A percentile compares a stretch with the other conserved stretches of the same genome.
These are phyloP conservation scores for Xylaria hypoxylon DNA, from an alignment of 2,329 filamentous ascomycete genomes.

Conservation along the genomic window DNA sequence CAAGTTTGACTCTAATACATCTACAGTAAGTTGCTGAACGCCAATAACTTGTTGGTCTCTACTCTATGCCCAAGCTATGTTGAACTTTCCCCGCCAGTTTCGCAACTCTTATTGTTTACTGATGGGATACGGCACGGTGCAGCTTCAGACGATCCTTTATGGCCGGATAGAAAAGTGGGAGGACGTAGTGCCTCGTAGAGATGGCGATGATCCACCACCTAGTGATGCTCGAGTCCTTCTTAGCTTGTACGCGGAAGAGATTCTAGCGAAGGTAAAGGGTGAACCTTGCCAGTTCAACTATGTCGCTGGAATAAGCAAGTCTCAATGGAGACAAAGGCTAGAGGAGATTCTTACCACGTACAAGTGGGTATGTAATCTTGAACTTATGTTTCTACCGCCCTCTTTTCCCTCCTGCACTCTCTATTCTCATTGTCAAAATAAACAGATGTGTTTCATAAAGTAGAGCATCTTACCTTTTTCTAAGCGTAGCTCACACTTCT, in stretches of 20 bases:
- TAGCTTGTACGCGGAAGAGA: neutral
- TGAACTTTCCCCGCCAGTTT: neutral
- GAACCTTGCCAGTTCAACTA: neutral
- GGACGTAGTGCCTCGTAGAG: neutral
- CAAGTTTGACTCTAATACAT: slow-evolving; percentile 4
- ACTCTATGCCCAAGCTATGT: neutral
- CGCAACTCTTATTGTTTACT: neutral
- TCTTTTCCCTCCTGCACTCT: too few relatives aligned
- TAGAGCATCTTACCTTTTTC: too few relatives aligned
- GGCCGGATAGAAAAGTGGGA: slow-evolving; percentile 25
- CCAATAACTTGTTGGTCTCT: neutral
- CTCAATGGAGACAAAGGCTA: slow-evolving; percentile 20
- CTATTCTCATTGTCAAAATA: neutral
- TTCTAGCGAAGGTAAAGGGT: neutral
- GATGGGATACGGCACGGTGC: neutral
- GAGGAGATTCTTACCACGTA: neutral
- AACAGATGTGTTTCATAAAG: neutral
- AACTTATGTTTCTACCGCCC: neutral
- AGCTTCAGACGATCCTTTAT: slow-evolving; percentile 28
- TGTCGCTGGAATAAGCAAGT: neutral
- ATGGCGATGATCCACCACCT: neutral
- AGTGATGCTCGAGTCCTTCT: neutral
- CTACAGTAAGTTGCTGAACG: slow-evolving; percentile 9
- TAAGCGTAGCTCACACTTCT: neutral
- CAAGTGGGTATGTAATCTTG: slow-evolving; percentile 11